These are phyloP conservation scores for Penicillium sp. DNA, from an alignment of 2,329 filamentous ascomycete species.

Conservation along the genomic window DNA sequence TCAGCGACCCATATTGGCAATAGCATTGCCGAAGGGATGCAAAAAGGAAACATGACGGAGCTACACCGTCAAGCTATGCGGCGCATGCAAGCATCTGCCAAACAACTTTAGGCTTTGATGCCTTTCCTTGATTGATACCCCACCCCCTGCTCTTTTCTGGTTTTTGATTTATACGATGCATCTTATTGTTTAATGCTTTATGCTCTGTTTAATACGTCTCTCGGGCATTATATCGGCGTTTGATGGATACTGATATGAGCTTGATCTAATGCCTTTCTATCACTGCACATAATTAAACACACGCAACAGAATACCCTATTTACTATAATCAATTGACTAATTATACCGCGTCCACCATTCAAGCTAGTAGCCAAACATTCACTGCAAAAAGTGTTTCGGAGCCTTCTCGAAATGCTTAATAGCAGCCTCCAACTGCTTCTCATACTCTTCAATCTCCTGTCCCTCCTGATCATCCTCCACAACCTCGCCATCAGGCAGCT, in stretches of 20 bases:
- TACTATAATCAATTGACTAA: background rate
- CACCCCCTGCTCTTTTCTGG: background rate
- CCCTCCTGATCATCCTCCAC: conserved; percentile 20
- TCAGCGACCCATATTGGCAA: conserved; percentile 61
- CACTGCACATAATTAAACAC: conserved; percentile 10
- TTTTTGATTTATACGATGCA: background rate
- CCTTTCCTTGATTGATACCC: conserved; percentile 10
- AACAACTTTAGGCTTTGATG: conserved; percentile 20
- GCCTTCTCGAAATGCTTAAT: conserved; percentile 26
- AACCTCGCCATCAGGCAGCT: conserved; percentile 5
- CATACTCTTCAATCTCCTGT: conserved; percentile 19
- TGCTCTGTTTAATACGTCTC: conserved; percentile 4
- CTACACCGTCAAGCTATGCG: conserved; percentile 77
- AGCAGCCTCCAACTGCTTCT: conserved; percentile 22
- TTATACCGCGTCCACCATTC: background rate
- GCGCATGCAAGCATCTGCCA: conserved; percentile 69
- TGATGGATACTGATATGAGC: background rate
- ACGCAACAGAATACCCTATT: background rate
- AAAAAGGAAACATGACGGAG: conserved; percentile 70
- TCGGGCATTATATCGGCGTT: conserved; percentile 4
- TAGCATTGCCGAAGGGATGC: conserved; percentile 72
- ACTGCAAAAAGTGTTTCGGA: conserved; percentile 22
- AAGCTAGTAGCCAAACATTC: background rate
- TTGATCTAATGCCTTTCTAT: background rate
- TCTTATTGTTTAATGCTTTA: background rate